Base-by-base conservation (phyloP, 2,329 filamentous ascomycete species). In the Talaromyces piceae region DNA sequence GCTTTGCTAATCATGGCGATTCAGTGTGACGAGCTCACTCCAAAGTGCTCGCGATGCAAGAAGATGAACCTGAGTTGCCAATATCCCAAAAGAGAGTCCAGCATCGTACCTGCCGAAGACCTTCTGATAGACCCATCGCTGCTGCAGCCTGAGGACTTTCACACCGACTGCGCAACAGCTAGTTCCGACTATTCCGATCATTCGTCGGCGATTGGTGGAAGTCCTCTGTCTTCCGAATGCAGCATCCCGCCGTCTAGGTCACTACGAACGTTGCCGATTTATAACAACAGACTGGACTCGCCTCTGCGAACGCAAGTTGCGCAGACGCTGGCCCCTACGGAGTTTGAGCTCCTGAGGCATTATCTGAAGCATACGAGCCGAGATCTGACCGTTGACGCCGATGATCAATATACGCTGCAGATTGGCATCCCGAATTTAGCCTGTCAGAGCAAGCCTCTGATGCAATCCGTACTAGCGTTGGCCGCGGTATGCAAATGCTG, bases 371-470 rank as follows among this genome's bases (percentile, higher is more conserved):
- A 74, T 53, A 73, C 72, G 0, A 68, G 70, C 37, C 65, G 55
- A 4, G 63, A 62, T 3, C 59, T 69, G 13, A 63, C 71, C 0
- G 64, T 66, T 25, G 71, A 70, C 18, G 45, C 61, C 1, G 61
- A 67, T 1, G 72, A 74, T 43, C 59, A 68, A 12, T 71, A 72
- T 33, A 66, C 71, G 0, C 54, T 75, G 1, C 66, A 70, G 9
- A 62, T 74, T 5, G 68, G 71, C 0, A 68, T 75, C 25, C 72
- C 72, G 0, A 73, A 67, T 16, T 58, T 75, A 0, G 73, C 72
- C 0, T 68, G 73, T 44, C 57, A 60, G 5, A 69, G 65, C 52
- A 64, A 62, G 9, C 62, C 67, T 1, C 63, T 75, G 2, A 73
- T 74, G 70, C 65, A 61, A 31, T 73, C 72, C 0, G 61, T 75